Evolutionary conservation across 345 rosid species (phyloP).

Genomic region (Murraya paniculata): DNA sequence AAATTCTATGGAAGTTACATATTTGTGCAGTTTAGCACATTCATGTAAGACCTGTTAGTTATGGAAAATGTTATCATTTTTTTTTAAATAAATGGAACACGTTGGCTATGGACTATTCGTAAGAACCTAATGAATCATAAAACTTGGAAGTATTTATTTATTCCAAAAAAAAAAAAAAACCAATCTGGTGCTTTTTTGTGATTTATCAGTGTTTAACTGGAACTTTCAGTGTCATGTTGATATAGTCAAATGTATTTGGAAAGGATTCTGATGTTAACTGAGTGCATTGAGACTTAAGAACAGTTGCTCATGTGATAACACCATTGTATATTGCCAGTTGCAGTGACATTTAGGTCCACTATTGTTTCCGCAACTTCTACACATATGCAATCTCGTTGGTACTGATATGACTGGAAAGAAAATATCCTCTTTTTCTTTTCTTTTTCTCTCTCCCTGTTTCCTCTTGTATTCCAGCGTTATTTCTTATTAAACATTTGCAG

Average conservation of each 20-base stretch:
- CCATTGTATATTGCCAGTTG: background rate
- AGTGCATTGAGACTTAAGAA: background rate
- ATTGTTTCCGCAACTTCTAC: background rate
- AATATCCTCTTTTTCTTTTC: background rate
- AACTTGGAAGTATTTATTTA: background rate
- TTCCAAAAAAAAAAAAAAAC: background rate
- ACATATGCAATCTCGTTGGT: background rate
- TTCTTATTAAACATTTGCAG: constrained; percentile 10
- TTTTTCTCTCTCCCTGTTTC: background rate
- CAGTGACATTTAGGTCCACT: background rate
- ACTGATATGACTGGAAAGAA: background rate
- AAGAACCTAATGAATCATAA: background rate
- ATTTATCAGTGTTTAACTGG: background rate
- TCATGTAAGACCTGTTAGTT: background rate
- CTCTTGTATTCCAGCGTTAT: background rate
- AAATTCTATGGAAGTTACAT: background rate
- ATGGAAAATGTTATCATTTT: background rate
- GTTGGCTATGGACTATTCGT: background rate
- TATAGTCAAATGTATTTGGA: background rate
- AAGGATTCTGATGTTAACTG: background rate
- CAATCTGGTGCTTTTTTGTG: background rate
- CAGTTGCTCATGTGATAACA: background rate
- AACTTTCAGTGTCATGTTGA: background rate
- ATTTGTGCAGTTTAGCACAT: background rate
- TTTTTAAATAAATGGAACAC: background rate